These are phyloP conservation scores for Tuber microsphaerosporum DNA, from an alignment of 495 filamentous ascomycete genomes.

Conservation along the genomic window DNA sequence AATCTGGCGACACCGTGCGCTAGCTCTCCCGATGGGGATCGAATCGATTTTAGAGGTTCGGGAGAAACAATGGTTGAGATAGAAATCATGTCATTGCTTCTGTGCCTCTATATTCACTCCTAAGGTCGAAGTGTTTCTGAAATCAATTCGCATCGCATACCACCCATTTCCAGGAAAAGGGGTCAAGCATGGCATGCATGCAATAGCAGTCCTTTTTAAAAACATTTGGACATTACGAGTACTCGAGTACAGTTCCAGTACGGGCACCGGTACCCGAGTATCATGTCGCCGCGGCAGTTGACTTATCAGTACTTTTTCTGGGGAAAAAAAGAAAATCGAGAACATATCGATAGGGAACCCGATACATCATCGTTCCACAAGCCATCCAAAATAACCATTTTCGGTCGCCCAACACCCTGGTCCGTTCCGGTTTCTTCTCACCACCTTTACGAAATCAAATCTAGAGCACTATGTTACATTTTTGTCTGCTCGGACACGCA, in stretches of 20 bases:
- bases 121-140: too few species aligned
- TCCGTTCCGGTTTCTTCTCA: not conserved
- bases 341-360: not conserved
- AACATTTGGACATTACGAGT: too few species aligned
- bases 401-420: not conserved
- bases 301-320: not conserved
- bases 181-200: too few species aligned
- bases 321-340: not conserved
- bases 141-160: too few species aligned
- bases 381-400: not conserved
- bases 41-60: not conserved
- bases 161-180: too few species aligned
- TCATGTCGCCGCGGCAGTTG: not conserved
- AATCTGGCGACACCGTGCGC: not conserved
- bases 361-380: not conserved
- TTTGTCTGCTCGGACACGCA: not conserved
- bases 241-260: too few species aligned
- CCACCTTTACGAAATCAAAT: not conserved
- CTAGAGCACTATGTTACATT: not conserved
- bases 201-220: too few species aligned
- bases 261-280: too few species aligned
- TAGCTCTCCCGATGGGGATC: not conserved
- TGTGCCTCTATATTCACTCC: not conserved
- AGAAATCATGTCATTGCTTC: not conserved
- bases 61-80: not conserved